Conservation (phyloP, 371 early-diverging fungal species). For the Gilbertella persicaria region DNA sequence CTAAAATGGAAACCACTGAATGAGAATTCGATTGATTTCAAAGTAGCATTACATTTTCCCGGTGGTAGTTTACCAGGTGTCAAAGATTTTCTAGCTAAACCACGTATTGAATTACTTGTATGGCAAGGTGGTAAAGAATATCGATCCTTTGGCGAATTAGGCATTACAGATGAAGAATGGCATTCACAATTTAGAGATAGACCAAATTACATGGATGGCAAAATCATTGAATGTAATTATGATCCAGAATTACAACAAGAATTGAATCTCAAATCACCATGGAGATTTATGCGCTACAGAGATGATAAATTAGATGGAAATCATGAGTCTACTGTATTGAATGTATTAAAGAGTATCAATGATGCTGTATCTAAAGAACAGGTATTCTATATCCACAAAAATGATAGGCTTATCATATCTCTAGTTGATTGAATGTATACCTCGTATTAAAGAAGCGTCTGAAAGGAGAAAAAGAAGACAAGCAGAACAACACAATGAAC, state of each 20-base stretch:
- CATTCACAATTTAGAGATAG: constrained; percentile 26
- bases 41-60: constrained; percentile 52
- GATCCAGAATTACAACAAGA: constrained; percentile 54
- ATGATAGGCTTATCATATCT: not conserved
- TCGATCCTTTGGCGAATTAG: constrained; percentile 54
- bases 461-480: constrained; percentile 14
- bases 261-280: constrained; percentile 47
- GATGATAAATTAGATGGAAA: constrained; percentile 87
- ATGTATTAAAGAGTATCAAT: constrained; percentile 73
- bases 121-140: constrained; percentile 66
- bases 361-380: constrained; percentile 76
- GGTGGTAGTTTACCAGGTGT: constrained; percentile 41
- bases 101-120: constrained; percentile 52
- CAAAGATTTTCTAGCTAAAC: constrained; percentile 35
- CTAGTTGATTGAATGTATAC: constrained; percentile 26
- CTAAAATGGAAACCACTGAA: constrained; percentile 99
- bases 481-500: constrained; percentile 6
- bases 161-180: constrained; percentile 67
- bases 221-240: constrained; percentile 71
- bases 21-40: constrained; percentile 98
- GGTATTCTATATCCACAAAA: constrained; percentile 30
- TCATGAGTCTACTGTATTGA: constrained; percentile 67
- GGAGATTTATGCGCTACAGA: constrained; percentile 88
- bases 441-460: constrained; percentile 21
- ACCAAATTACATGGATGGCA: constrained; percentile 50